Evolutionary conservation across 805 yeast genomes (phyloP), one percentile per base, ranked within the genome.

Genomic region (Ogataea pilisensis): DNA sequence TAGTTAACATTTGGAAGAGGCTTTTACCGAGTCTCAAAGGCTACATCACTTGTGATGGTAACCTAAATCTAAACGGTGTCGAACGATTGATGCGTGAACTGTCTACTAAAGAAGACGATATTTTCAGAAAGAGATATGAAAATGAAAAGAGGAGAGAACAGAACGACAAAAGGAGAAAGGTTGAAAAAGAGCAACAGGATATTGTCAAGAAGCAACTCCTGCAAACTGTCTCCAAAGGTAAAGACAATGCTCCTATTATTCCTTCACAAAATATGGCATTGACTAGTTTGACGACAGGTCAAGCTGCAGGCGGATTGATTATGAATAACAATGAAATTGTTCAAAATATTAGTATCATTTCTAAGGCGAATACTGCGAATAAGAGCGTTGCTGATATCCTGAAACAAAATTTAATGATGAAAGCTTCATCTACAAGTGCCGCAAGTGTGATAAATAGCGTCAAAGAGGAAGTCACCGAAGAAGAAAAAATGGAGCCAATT

Each of bases 41-140:
- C 17, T 93, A 82, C 60, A 73, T 93, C 57, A 91, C 98, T 1
- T 78, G 90, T 51, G 99, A 93, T 61, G 99, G 99, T 31, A 70
- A 70, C 14, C 73, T 93, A 37, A 80, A 88, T 57, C 61, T 90
- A 34, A 76, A 73, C 30, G 80, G 87, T 38, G 96, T 88, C 4
- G 95, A 90, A 51, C 70, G 70, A 35, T 64, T 93, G 43, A 64
- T 93, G 64, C 59, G 63, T 18, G 76, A 72, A 19, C 68, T 93
- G 31, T 85, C 91, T 8, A 55, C 66, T 26, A 82, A 82, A 55
- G 99, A 93, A 58, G 85, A 79, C 38, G 82, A 73, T 6, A 86
- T 93, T 36, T 86, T 93, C 64, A 71, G 77, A 43, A 73, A 74
- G 35, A 73, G 85, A 51, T 82, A 78, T 46, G 82, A 80, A 11